Conservation (phyloP, 495 filamentous ascomycete species). For the Ramalina intermedia region DNA sequence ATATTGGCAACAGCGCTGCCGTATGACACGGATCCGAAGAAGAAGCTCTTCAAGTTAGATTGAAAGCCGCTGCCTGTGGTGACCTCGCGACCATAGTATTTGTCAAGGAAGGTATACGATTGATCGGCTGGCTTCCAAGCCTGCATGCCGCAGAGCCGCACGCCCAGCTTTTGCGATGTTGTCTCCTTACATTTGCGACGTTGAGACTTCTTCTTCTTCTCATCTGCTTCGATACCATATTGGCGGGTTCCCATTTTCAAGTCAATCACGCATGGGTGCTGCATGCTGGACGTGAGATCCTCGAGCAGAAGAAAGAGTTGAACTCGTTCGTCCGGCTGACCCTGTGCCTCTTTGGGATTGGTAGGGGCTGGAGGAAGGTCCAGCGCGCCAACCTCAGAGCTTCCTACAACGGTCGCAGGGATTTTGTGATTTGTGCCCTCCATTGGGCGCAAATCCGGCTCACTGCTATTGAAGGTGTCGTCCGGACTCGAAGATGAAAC, state of each 20-base stretch:
- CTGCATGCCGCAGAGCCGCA: constrained; percentile 90
- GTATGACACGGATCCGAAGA: constrained; percentile 80
- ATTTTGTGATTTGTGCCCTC: not conserved
- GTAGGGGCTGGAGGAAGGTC: constrained; percentile 23
- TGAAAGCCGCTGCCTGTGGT: constrained; percentile 87
- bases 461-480: not conserved
- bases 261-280: constrained; percentile 87
- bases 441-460: not conserved
- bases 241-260: constrained; percentile 99
- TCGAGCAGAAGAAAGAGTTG: constrained; percentile 93
- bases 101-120: constrained; percentile 82
- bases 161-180: constrained; percentile 80
- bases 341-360: constrained; percentile 72
- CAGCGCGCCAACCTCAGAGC: not conserved
- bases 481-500: not conserved
- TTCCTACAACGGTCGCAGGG: not conserved
- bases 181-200: constrained; percentile 82
- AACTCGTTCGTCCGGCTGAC: constrained; percentile 52
- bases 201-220: constrained; percentile 88
- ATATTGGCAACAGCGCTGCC: constrained; percentile 69
- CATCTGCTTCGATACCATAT: constrained; percentile 84
- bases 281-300: constrained; percentile 94
- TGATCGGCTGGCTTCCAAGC: constrained; percentile 80
- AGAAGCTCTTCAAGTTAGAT: constrained; percentile 71
- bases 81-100: constrained; percentile 85